phyloP scores from a whole-genome alignment of 2,329 filamentous ascomycete species.

The Sphaerulina vaccinii region DNA sequence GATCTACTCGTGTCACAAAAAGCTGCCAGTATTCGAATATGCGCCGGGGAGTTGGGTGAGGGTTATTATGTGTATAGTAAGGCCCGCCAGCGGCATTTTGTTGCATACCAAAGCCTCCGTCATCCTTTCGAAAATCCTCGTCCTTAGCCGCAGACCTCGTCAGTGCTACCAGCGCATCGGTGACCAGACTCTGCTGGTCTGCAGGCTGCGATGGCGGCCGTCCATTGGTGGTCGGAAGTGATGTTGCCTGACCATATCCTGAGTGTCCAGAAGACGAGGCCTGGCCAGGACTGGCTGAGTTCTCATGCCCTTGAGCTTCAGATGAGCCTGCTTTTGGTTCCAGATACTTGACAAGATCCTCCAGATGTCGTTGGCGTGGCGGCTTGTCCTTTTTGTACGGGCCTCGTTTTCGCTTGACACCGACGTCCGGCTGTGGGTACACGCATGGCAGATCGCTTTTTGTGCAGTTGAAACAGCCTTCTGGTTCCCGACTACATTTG shows the following conservation, averaged over 20 bases:
- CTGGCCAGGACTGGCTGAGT: slow-evolving; percentile 15
- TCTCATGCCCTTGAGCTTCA: neutral
- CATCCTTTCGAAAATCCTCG: slow-evolving; percentile 21
- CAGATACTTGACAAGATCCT: slow-evolving; percentile 33
- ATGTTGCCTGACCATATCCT: neutral
- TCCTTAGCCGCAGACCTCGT: slow-evolving; percentile 27
- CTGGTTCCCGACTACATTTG: slow-evolving; percentile 30
- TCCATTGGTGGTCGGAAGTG: neutral
- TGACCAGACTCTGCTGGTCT: slow-evolving; percentile 28
- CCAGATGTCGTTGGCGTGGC: slow-evolving; percentile 31
- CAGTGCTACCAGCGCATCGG: slow-evolving; percentile 32
- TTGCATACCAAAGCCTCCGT: slow-evolving; percentile 14
- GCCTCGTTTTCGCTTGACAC: slow-evolving; percentile 33
- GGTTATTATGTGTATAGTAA: slow-evolving; percentile 1
- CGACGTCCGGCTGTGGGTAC: slow-evolving; percentile 28
- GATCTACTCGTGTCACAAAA: slow-evolving; percentile 30
- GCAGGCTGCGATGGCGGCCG: slow-evolving; percentile 11
- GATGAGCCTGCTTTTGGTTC: slow-evolving; percentile 21
- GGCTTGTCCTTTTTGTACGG: slow-evolving; percentile 35
- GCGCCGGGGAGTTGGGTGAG: slow-evolving; percentile 22
- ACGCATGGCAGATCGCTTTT: slow-evolving; percentile 32
- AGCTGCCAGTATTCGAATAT: slow-evolving; percentile 33
- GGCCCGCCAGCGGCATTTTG: neutral
- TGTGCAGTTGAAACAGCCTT: slow-evolving; percentile 31
- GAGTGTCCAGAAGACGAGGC: slow-evolving; percentile 12